phyloP scores from a whole-genome alignment of 164 flowering plant genomes.

The Berberis thunbergii region DNA sequence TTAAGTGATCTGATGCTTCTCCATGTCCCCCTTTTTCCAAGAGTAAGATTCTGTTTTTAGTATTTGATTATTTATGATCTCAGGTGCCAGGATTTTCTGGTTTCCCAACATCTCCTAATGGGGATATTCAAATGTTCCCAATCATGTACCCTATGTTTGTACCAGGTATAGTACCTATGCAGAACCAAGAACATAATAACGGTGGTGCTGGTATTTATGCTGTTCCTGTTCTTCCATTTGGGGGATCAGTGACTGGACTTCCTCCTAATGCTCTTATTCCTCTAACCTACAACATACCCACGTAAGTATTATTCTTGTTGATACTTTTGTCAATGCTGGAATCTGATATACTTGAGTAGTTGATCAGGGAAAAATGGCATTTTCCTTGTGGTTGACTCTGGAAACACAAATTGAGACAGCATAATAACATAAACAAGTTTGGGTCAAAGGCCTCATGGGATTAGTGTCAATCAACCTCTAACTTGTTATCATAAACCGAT shows the following conservation, averaged over 20 bases:
- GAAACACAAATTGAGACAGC: no score
- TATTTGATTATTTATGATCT: conserved; percentile 25
- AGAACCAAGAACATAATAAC: conserved; percentile 51
- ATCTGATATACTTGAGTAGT: not conserved
- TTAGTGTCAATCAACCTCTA: no score
- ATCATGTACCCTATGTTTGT: conserved; percentile 53
- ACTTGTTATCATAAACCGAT: no score
- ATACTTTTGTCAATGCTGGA: not conserved
- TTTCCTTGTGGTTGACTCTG: no score
- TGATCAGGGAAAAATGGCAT: no score
- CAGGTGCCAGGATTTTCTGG: conserved; percentile 21
- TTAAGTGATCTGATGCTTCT: not conserved
- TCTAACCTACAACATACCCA: conserved; percentile 67
- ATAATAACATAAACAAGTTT: no score
- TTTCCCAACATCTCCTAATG: conserved; percentile 20
- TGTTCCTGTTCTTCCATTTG: conserved; percentile 56
- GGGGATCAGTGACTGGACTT: conserved; percentile 50
- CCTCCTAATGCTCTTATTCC: conserved; percentile 47
- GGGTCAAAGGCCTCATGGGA: no score
- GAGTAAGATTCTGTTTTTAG: not conserved
- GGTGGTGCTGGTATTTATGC: conserved; percentile 89
- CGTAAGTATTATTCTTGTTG: conserved; percentile 46
- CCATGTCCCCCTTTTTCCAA: not conserved
- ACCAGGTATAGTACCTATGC: conserved; percentile 40
- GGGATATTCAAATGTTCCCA: conserved; percentile 49